Percentiles rank a stretch among this genome's conserved stretches.
phyloP scores from a whole-genome alignment of 257 asterid genomes.

The Handroanthus guayacan region DNA sequence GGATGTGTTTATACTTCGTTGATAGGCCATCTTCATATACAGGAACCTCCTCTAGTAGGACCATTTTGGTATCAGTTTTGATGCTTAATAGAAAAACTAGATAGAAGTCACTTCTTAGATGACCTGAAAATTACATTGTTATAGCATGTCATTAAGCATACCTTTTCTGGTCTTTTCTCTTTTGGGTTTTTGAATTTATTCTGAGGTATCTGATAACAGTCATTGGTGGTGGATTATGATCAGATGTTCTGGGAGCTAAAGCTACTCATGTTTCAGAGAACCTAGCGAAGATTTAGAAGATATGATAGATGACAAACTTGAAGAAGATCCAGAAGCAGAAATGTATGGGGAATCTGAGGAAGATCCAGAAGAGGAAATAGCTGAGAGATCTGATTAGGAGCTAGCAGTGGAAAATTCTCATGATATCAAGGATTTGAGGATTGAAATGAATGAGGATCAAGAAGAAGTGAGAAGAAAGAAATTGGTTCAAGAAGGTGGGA shows the following conservation, averaged over 20 bases:
- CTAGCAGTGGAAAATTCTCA: slow-evolving; percentile 8
- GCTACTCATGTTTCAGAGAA: slow-evolving; percentile 20
- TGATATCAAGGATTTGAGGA: neutral
- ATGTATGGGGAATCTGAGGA: slow-evolving; percentile 19
- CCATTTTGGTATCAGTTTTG: neutral
- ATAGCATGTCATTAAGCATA: neutral
- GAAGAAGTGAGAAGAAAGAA: slow-evolving; percentile 4
- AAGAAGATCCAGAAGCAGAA: slow-evolving; percentile 28
- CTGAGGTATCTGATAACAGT: neutral
- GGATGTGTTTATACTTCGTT: neutral
- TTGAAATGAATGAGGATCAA: slow-evolving; percentile 4
- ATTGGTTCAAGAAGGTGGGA: neutral
- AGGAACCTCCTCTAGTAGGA: neutral
- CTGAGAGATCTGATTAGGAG: slow-evolving; percentile 1
- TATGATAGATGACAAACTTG: neutral
- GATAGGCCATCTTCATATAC: neutral
- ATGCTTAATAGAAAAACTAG: neutral
- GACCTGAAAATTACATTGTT: slow-evolving; percentile 1
- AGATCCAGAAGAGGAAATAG: neutral
- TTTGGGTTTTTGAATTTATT: neutral
- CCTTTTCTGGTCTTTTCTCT: neutral
- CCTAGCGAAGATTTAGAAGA: slow-evolving; percentile 6
- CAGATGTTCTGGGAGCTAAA: slow-evolving; percentile 20
- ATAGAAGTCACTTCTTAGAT: neutral
- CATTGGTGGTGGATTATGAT: slow-evolving; percentile 5